phyloP scores from a whole-genome alignment of 768 basidiomycete species.

The Lanmaoa rubissima region DNA sequence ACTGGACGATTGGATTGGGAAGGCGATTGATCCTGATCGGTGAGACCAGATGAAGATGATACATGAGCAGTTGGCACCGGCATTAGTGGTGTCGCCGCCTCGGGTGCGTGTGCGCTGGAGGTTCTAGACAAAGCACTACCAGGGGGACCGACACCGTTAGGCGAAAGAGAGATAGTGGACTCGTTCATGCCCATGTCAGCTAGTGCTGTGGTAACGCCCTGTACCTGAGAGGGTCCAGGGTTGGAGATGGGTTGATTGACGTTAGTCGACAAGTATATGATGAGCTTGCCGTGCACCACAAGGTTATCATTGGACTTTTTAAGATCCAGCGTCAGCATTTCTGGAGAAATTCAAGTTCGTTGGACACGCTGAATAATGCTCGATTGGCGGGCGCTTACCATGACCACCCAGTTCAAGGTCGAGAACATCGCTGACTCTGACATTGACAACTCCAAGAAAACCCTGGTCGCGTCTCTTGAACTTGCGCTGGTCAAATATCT shows the following conservation, averaged over 20 bases:
- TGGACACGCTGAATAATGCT: neutral
- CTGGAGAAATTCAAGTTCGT: conserved; percentile 38
- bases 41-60: conserved; percentile 22
- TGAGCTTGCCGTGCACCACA: conserved; percentile 96
- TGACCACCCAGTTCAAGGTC: conserved; percentile 93
- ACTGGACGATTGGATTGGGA: conserved; percentile 35
- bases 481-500: conserved; percentile 99
- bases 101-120: conserved; percentile 66
- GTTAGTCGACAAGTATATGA: conserved; percentile 94
- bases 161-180: conserved; percentile 60
- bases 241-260: conserved; percentile 80
- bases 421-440: conserved; percentile 84
- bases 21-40: conserved; percentile 30
- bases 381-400: conserved; percentile 52
- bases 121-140: conserved; percentile 56
- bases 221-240: conserved; percentile 72
- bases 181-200: conserved; percentile 59
- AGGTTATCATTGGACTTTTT: conserved; percentile 99
- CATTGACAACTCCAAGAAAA: conserved; percentile 96
- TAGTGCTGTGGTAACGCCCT: conserved; percentile 56
- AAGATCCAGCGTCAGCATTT: conserved; percentile 94
- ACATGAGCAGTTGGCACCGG: conserved; percentile 39
- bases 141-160: conserved; percentile 33
- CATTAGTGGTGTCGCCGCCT: conserved; percentile 42
- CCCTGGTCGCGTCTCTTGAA: conserved; percentile 99